phyloP scores from a whole-genome alignment of 176 grass and related monocot genomes.

The Alloteropsis semialata region DNA sequence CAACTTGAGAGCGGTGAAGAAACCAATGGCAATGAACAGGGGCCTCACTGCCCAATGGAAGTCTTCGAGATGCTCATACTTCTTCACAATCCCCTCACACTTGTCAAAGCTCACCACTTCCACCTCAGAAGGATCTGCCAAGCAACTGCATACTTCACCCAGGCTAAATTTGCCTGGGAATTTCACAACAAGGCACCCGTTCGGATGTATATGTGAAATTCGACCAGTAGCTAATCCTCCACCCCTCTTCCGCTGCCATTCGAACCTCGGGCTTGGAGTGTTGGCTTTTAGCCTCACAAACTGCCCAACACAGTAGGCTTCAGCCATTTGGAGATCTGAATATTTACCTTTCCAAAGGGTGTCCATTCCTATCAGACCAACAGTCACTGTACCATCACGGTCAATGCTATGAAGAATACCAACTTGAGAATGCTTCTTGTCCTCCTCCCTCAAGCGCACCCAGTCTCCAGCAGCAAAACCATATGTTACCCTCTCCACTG shows the following conservation, averaged over 20 bases:
- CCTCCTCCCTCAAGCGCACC: constrained; percentile 73
- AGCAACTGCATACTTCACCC: constrained; percentile 46
- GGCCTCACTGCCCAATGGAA: constrained; percentile 93
- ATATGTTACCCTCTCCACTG: constrained; percentile 71
- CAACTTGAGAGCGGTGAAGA: constrained; percentile 70
- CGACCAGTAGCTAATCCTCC: constrained; percentile 58
- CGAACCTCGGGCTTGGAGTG: constrained; percentile 54
- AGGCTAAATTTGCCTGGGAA: constrained; percentile 82
- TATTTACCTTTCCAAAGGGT: constrained; percentile 71
- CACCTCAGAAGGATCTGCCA: constrained; percentile 89
- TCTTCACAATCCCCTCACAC: constrained; percentile 83
- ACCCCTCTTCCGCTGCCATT: constrained; percentile 75
- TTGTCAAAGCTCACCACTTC: constrained; percentile 77
- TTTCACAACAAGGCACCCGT: constrained; percentile 76
- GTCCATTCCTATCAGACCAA: constrained; percentile 85
- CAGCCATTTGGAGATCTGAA: constrained; percentile 83
- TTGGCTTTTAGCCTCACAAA: constrained; percentile 73
- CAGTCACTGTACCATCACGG: constrained; percentile 50
- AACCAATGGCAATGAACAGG: constrained; percentile 65
- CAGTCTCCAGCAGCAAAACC: constrained; percentile 80
- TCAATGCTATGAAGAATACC: constrained; percentile 88
- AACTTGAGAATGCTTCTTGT: constrained; percentile 61
- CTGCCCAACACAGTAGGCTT: constrained; percentile 77
- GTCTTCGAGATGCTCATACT: constrained; percentile 91
- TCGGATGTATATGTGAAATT: constrained; percentile 66